Evolutionary conservation across 2,329 filamentous ascomycete species (phyloP), one percentile per base, ranked within the genome.

Genomic region (Epichloe aotearoae): DNA sequence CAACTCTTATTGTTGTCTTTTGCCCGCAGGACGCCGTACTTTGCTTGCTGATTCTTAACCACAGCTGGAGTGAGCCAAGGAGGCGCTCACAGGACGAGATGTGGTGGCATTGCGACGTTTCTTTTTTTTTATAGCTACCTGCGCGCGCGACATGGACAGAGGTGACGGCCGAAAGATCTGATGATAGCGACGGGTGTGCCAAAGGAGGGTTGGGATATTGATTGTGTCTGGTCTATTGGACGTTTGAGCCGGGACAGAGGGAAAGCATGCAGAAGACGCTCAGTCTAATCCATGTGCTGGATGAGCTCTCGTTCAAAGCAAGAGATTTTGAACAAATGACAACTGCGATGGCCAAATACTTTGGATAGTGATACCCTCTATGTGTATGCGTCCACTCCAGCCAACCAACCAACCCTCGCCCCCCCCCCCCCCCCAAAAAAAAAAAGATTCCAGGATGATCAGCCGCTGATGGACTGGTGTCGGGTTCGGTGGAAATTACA

Each of bases 131-230:
- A 52, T 45, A 38, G 46, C 39, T 56, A 52, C 47, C 53, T 53
- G 50, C 49, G 46, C 41, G 19, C 38, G 43, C 30, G 46, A 49
- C 26, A 46, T 52, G 44, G 26, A 50, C 46, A 49, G 17, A 50
- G 49, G 46, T 53, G 52, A 53, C 47, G 47, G 52, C 53, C 50
- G 49, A 50, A 50, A 49, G 49, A 34, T 47, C 42, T 52, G 49
- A 51, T 53, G 43, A 56, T 50, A 19, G 56, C 36, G 52, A 55
- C 20, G 54, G 54, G 52, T 50, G 52, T 52, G 36, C 30, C 53
- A 49, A 50, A 56, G 30, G 52, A 51, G 41, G 41, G 52, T 50
- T 45, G 50, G 50, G 34, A 26, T 37, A 17, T 10, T 14, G 44
- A 47, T 33, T 46, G 37, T 36, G 36, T 47, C 33, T 38, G 44